Evolutionary conservation across 1,284 basidiomycete species (phyloP).

Genomic region (Tilletia caries): DNA sequence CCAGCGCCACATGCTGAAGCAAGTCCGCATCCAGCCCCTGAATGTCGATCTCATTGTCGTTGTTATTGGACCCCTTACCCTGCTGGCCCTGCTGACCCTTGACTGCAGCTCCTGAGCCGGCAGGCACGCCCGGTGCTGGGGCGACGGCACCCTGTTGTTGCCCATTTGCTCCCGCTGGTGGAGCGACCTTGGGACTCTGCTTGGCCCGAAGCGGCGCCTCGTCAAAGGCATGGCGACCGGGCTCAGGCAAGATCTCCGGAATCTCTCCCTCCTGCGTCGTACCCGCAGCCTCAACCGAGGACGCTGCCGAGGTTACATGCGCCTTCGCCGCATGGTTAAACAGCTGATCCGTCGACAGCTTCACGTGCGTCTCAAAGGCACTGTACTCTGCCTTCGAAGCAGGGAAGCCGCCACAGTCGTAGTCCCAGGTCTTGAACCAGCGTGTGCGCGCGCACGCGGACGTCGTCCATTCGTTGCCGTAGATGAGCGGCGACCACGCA

Average conservation of each 20-base stretch:
- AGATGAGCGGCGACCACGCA: constrained; percentile 77
- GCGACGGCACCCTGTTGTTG: neutral
- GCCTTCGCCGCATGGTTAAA: no score
- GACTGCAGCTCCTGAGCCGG: neutral
- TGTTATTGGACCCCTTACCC: constrained; percentile 11
- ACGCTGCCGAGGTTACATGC: no score
- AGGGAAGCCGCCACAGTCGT: constrained; percentile 67
- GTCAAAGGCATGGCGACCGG: constrained; percentile 24
- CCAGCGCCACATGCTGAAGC: constrained; percentile 36
- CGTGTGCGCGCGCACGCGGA: constrained; percentile 70
- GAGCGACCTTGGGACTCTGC: neutral
- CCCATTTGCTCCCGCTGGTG: neutral
- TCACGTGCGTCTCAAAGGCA: constrained; percentile 31
- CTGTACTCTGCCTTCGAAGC: constrained; percentile 28
- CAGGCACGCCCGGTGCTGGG: neutral
- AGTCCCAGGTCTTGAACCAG: constrained; percentile 93
- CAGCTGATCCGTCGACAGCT: constrained; percentile 15
- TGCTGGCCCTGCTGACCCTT: constrained; percentile 18
- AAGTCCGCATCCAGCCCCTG: constrained; percentile 37
- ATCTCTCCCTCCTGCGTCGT: constrained; percentile 7
- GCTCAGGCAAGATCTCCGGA: constrained; percentile 14
- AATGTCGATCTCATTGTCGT: constrained; percentile 23
- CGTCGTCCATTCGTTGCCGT: constrained; percentile 84
- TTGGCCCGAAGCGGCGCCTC: constrained; percentile 17
- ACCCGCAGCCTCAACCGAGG: neutral